Percentiles rank a stretch among this genome's conserved stretches.
Conservation (phyloP, 352 stramenopile genomes). For the Pythium monospermum region DNA sequence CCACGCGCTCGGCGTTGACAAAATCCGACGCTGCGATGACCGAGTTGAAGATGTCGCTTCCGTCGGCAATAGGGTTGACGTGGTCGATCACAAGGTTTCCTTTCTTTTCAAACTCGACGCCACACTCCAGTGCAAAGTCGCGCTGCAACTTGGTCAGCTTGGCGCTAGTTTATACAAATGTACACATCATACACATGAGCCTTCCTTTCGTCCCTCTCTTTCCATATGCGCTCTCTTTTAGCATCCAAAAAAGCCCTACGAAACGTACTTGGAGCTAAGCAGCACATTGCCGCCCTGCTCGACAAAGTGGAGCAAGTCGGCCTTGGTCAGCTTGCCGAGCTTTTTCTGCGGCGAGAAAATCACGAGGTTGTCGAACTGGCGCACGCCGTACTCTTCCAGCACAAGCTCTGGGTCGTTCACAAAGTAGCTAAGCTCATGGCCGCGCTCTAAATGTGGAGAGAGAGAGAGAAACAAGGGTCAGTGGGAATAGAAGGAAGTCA, state of each 20-base stretch:
- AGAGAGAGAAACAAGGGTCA: neutral
- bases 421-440: slow-evolving; percentile 64
- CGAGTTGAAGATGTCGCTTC: slow-evolving; percentile 72
- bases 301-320: slow-evolving; percentile 79
- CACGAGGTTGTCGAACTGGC: slow-evolving; percentile 87
- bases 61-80: slow-evolving; percentile 53
- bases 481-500: no score
- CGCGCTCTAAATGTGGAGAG: slow-evolving; percentile 30
- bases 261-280: slow-evolving; percentile 38
- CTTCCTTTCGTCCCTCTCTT: neutral
- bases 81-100: slow-evolving; percentile 87
- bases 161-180: slow-evolving; percentile 26
- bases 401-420: slow-evolving; percentile 44
- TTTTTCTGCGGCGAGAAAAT: slow-evolving; percentile 85
- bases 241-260: neutral
- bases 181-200: neutral
- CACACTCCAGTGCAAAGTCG: slow-evolving; percentile 83
- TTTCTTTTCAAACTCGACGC: slow-evolving; percentile 88
- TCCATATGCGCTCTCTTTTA: neutral
- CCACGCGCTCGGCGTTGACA: slow-evolving; percentile 57
- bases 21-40: slow-evolving; percentile 66
- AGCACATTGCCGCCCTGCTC: slow-evolving; percentile 84
- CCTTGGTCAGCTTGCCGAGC: slow-evolving; percentile 57
- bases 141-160: slow-evolving; percentile 80
- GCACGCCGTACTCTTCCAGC: slow-evolving; percentile 83